A percentile compares a stretch with the other conserved stretches of the same genome.
These are phyloP conservation scores for Aspergillus calidoustus DNA, from an alignment of 2,329 filamentous ascomycete genomes.

Conservation along the genomic window DNA sequence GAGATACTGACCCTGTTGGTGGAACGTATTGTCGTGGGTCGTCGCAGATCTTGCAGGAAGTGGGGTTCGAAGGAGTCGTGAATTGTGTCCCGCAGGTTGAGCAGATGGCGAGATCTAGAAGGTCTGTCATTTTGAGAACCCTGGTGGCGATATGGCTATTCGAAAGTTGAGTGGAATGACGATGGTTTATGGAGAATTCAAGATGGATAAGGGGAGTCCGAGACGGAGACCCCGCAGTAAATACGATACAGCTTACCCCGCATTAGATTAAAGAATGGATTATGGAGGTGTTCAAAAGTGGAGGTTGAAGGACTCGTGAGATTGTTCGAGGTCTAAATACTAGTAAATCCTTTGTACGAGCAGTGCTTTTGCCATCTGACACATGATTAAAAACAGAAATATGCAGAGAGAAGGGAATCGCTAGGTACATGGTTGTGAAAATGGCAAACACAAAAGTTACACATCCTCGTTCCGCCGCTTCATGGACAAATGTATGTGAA, in stretches of 20 bases:
- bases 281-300: background rate
- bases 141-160: background rate
- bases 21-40: constrained; percentile 38
- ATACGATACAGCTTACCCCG: background rate
- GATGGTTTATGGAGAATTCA: background rate
- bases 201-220: background rate
- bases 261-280: background rate
- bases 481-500: constrained; percentile 8
- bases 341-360: background rate
- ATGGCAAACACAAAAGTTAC: constrained; percentile 13
- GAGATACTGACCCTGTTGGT: constrained; percentile 28
- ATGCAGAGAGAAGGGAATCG: constrained; percentile 27
- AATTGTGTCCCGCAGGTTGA: constrained; percentile 35
- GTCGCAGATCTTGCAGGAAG: constrained; percentile 38
- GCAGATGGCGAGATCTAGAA: constrained; percentile 32
- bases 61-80: constrained; percentile 18
- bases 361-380: constrained; percentile 9
- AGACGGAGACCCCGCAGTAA: background rate
- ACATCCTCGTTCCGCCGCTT: constrained; percentile 19
- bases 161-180: background rate
- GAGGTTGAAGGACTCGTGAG: background rate
- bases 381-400: constrained; percentile 8
- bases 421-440: constrained; percentile 22
- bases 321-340: background rate
- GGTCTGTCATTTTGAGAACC: constrained; percentile 18